These are phyloP conservation scores for Lactarius hatsudake DNA, from an alignment of 768 basidiomycete genomes.

Conservation along the genomic window DNA sequence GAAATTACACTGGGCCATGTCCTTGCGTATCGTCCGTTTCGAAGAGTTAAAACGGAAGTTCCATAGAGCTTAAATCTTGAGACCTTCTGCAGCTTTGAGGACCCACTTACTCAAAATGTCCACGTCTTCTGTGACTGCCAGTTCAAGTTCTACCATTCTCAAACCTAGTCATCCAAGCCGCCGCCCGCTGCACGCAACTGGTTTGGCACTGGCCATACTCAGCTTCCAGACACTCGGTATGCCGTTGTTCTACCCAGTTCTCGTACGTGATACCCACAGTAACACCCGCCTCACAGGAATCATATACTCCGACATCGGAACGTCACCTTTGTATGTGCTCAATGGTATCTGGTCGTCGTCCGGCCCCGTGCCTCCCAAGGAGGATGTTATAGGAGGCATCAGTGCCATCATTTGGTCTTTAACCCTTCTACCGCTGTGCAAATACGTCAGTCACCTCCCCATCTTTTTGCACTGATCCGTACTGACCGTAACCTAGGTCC, in stretches of 20 bases:
- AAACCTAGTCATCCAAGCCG: not conserved
- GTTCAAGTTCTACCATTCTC: not conserved
- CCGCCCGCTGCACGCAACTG: conserved; percentile 6
- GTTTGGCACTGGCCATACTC: conserved; percentile 30
- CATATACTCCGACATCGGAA: conserved; percentile 50
- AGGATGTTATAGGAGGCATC: conserved; percentile 62
- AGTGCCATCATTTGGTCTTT: conserved; percentile 65
- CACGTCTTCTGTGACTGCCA: not conserved
- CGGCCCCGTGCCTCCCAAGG: conserved; percentile 47
- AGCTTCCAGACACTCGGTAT: conserved; percentile 37
- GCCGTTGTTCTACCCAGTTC: not conserved
- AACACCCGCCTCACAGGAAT: conserved; percentile 32
- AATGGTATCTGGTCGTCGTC: conserved; percentile 59
- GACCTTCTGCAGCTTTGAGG: not conserved
- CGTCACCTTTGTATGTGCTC: conserved; percentile 61
- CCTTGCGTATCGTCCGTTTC: not conserved
- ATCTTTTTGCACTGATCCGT: not conserved
- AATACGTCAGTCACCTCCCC: conserved; percentile 48
- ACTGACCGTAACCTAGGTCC: conserved; percentile 36
- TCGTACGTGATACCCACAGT: not conserved
- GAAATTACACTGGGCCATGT: not conserved
- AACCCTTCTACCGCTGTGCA: conserved; percentile 55
- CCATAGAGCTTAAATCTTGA: not conserved
- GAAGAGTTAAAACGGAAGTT: not conserved
- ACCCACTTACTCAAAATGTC: not conserved